Evolutionary conservation across 1,139 yeast genomes (phyloP).

Genomic region (Insectozyma bohioensis): DNA sequence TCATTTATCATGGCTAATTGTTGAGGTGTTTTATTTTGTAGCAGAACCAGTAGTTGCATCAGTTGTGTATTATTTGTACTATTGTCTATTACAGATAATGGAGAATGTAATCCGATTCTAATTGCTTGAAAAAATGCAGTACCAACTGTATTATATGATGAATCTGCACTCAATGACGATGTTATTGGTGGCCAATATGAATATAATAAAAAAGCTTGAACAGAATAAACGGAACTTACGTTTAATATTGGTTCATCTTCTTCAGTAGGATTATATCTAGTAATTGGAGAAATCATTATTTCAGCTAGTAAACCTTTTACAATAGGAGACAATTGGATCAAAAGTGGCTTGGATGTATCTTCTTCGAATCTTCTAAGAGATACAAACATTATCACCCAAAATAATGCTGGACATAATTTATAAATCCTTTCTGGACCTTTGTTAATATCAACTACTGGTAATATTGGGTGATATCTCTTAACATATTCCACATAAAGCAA

Average conservation of each 20-base stretch:
- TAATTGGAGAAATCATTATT: slow-evolving; percentile 85
- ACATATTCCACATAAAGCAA: slow-evolving; percentile 72
- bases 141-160: slow-evolving; percentile 93
- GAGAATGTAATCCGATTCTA: slow-evolving; percentile 81
- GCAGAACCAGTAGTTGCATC: slow-evolving; percentile 1
- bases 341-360: slow-evolving; percentile 36
- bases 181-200: slow-evolving; percentile 97
- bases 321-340: slow-evolving; percentile 60
- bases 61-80: not conserved
- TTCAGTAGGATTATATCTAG: slow-evolving; percentile 74
- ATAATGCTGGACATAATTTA: slow-evolving; percentile 77
- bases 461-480: slow-evolving; percentile 70
- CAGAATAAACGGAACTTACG: slow-evolving; percentile 91
- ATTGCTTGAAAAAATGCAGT: slow-evolving; percentile 90
- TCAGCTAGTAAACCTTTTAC: slow-evolving; percentile 81
- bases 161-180: slow-evolving; percentile 90
- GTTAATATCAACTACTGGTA: slow-evolving; percentile 82
- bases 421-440: slow-evolving; percentile 83
- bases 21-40: slow-evolving; percentile 21
- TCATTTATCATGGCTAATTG: slow-evolving; percentile 57
- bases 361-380: slow-evolving; percentile 62
- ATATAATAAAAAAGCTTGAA: slow-evolving; percentile 85
- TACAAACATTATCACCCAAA: slow-evolving; percentile 91
- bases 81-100: slow-evolving; percentile 17
- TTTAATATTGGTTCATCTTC: slow-evolving; percentile 79